Evolutionary conservation across 305 asterid species (phyloP).

Genomic region (Euphrasia arctica): DNA sequence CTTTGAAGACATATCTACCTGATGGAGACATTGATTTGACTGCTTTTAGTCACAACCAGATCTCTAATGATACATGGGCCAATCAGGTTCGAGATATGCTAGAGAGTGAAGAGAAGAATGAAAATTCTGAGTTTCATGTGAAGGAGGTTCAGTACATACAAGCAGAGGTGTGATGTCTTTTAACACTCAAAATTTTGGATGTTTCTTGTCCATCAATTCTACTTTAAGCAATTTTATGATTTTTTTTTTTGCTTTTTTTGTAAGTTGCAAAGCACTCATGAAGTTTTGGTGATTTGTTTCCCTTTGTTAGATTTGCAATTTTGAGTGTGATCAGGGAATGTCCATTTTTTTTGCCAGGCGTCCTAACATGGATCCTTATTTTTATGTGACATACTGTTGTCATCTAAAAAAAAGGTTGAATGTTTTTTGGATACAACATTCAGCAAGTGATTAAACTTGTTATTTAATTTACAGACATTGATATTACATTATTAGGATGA

Average conservation of each 20-base stretch:
- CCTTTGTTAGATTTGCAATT: slow-evolving; percentile 12
- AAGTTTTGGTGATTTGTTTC: slow-evolving; percentile 4
- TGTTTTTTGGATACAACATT: slow-evolving; percentile 5
- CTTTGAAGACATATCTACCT: slow-evolving; percentile 92
- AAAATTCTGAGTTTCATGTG: slow-evolving; percentile 78
- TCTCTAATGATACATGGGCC: slow-evolving; percentile 77
- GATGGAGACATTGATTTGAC: slow-evolving; percentile 96
- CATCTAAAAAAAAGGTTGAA: slow-evolving; percentile 3
- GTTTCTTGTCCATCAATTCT: background rate
- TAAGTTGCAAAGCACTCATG: background rate
- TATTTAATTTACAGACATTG: slow-evolving; percentile 10
- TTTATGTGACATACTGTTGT: background rate
- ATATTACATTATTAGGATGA: background rate
- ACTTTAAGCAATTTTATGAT: background rate
- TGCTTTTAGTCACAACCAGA: slow-evolving; percentile 69
- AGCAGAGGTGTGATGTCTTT: slow-evolving; percentile 64
- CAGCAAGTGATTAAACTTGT: slow-evolving; percentile 17
- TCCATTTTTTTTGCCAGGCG: background rate
- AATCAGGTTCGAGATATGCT: slow-evolving; percentile 78
- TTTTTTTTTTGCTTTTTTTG: background rate
- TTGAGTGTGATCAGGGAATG: slow-evolving; percentile 18
- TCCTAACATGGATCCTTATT: background rate
- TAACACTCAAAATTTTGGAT: background rate
- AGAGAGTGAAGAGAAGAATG: slow-evolving; percentile 78
- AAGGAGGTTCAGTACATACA: slow-evolving; percentile 92